Base-by-base conservation (phyloP, 2,329 filamentous ascomycete genomes). In the Aspergillus candidus region DNA sequence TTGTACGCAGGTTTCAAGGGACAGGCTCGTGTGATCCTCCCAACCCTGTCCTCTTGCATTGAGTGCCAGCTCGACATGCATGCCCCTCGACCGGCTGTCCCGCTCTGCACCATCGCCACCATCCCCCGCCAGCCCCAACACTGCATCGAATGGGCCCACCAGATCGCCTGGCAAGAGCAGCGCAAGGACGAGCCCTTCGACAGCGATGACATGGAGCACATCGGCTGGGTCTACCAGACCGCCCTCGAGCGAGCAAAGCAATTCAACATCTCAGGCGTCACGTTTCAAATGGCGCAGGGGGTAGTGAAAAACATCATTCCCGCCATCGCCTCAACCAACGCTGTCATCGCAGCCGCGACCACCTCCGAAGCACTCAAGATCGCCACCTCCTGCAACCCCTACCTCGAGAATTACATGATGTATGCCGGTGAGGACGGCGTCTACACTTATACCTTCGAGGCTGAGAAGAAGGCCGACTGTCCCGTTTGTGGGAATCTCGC, bases 241-340 rank as follows among this genome's bases (percentile, higher is more conserved):
- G 89, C 93, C 0, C 76, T 91, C 12, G 70, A 78, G 37, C 86
- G 93, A 31, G 89, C 93, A 0, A 68, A 83, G 46, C 87, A 98
- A 61, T 98, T 94, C 71, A 84, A 86, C 57, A 98, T 98, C 56
- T 68, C 81, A 0, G 94, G 93, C 7, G 88, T 98, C 46, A 97
- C 93, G 1, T 98, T 98, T 67, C 84, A 87, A 5, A 82, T 96
- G 66, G 96, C 94, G 0, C 93, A 98, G 65, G 94, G 93, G 44
- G 94, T 97, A 2, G 88, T 98, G 58, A 98, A 98, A 70, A 98
- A 98, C 69, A 98, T 98, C 67, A 98, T 98, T 49, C 93, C 93
- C 0, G 94, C 93, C 22, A 98, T 98, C 59, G 93, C 93, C 13
- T 95, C 89, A 1, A 98, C 93, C 6, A 98, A 98, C 63, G 91